Percentiles rank a stretch among this genome's conserved stretches.
Conservation (phyloP, 2,329 filamentous ascomycete species). For the Fusarium sp. region DNA sequence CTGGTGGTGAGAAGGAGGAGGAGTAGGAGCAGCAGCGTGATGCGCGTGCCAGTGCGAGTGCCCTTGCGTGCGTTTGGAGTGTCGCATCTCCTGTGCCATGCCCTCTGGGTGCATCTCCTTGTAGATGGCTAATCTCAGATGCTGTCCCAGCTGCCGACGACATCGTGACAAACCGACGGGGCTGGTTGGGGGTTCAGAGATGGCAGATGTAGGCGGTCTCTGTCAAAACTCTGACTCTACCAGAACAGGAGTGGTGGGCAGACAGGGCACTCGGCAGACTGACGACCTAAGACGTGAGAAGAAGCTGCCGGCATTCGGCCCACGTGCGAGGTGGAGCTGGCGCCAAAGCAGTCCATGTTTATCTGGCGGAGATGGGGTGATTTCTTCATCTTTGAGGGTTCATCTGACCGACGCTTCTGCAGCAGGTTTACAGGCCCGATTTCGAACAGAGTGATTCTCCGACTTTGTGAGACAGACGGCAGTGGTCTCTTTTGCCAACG, state of each 20-base stretch:
- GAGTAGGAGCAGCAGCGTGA: neutral
- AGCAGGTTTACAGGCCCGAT: neutral
- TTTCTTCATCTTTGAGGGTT: constrained; percentile 1
- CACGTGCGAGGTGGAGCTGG: constrained; percentile 43
- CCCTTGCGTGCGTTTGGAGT: neutral
- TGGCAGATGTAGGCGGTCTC: neutral
- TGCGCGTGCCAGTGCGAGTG: neutral
- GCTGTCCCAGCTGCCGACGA: neutral
- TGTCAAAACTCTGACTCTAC: neutral
- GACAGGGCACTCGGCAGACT: neutral
- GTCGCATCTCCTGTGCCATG: neutral
- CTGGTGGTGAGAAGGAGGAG: neutral
- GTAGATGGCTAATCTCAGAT: neutral
- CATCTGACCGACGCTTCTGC: constrained; percentile 11
- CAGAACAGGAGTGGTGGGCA: constrained; percentile 5
- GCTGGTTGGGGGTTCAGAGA: neutral
- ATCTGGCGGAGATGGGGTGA: constrained; percentile 23
- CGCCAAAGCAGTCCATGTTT: constrained; percentile 12
- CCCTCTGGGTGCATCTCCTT: neutral
- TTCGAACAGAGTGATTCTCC: constrained; percentile 6
- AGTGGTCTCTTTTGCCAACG: constrained; percentile 14
- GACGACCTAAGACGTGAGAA: constrained; percentile 6
- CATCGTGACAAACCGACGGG: neutral
- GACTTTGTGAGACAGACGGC: constrained; percentile 15
- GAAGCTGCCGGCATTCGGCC: constrained; percentile 41